Conservation (phyloP, 192 early-diverging fungal species). For the Spizellomyces punctatus region DNA sequence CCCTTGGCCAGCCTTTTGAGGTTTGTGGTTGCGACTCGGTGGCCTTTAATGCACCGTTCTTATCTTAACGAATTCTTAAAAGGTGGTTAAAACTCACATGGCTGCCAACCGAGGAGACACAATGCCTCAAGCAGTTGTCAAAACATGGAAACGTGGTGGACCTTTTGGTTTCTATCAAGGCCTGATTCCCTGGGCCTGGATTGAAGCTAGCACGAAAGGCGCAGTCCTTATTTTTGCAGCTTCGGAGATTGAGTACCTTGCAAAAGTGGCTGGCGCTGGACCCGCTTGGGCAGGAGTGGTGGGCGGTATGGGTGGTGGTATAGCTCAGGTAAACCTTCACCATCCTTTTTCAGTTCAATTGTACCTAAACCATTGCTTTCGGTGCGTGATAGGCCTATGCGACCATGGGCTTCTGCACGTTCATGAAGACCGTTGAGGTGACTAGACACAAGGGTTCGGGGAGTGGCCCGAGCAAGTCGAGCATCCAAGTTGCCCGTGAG, state of each 20-base stretch:
- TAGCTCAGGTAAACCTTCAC: constrained; percentile 66
- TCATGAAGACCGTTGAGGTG: constrained; percentile 95
- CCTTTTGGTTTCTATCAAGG: constrained; percentile 92
- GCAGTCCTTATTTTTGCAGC: constrained; percentile 76
- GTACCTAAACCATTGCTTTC: too few relatives aligned
- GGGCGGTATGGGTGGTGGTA: constrained; percentile 93
- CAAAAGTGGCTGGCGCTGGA: constrained; percentile 29
- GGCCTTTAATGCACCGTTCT: not conserved
- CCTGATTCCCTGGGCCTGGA: constrained; percentile 78
- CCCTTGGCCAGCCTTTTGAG: constrained; percentile 91
- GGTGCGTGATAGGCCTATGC: constrained; percentile 70
- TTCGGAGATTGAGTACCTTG: constrained; percentile 69
- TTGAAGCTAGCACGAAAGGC: constrained; percentile 79
- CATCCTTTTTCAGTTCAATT: too few relatives aligned
- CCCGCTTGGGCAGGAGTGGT: constrained; percentile 71
- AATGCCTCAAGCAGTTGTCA: constrained; percentile 69
- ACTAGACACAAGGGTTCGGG: constrained; percentile 84
- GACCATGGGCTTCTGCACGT: constrained; percentile 99
- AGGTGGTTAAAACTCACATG: constrained; percentile 50
- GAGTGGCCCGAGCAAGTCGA: constrained; percentile 63
- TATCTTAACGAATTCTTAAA: not conserved
- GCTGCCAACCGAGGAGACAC: constrained; percentile 84
- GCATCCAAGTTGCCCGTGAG: constrained; percentile 81
- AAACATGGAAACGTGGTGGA: constrained; percentile 82
- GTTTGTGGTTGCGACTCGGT: not conserved